These are phyloP conservation scores for Agaricus blazei DNA, from an alignment of 768 basidiomycete genomes.

Conservation along the genomic window DNA sequence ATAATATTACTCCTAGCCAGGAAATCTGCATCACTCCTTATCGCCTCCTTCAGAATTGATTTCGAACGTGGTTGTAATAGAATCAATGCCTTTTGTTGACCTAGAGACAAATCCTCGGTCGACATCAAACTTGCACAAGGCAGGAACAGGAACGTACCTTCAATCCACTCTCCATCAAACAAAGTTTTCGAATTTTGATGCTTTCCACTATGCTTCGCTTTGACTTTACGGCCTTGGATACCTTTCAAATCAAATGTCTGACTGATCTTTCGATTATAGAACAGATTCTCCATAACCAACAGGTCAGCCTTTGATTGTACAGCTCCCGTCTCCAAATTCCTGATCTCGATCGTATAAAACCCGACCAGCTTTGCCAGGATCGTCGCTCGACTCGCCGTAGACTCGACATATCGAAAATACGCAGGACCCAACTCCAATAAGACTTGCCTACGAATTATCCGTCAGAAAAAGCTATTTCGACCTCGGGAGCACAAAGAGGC, in stretches of 20 bases:
- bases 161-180: conserved; percentile 84
- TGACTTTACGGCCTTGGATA: conserved; percentile 72
- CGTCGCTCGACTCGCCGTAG: conserved; percentile 60
- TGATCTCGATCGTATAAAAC: conserved; percentile 74
- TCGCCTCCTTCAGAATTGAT: conserved; percentile 61
- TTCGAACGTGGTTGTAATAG: conserved; percentile 72
- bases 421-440: conserved; percentile 72
- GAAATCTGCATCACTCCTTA: conserved; percentile 69
- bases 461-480: background rate
- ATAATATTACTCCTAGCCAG: conserved; percentile 74
- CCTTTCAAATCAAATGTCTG: conserved; percentile 83
- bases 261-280: conserved; percentile 60
- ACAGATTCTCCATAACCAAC: conserved; percentile 83
- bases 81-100: conserved; percentile 59
- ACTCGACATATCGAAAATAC: conserved; percentile 76
- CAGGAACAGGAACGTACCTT: conserved; percentile 37
- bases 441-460: conserved; percentile 50
- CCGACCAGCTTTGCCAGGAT: conserved; percentile 77
- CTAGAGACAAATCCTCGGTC: conserved; percentile 23
- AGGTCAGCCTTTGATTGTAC: conserved; percentile 69
- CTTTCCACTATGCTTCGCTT: conserved; percentile 31
- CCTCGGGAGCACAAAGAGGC: conserved; percentile 20
- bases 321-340: conserved; percentile 63
- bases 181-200: conserved; percentile 45
- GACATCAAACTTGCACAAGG: background rate